Conservation (phyloP, 257 asterid genomes). For the Prunella vulgaris region DNA sequence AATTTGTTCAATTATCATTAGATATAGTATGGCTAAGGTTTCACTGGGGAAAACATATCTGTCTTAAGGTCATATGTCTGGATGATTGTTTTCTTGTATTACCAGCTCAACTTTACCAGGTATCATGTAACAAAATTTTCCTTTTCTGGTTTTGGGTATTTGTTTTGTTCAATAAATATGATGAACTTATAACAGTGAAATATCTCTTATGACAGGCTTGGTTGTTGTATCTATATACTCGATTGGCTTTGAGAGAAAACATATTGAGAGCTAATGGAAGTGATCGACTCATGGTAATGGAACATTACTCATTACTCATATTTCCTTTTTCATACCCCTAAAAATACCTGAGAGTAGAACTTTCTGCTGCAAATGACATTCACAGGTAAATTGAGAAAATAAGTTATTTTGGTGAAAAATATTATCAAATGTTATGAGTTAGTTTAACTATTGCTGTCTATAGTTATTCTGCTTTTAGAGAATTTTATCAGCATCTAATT, state of each 20-base stretch:
- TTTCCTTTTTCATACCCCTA: neutral
- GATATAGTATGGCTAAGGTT: too few relatives aligned
- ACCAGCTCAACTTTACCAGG: constrained; percentile 98
- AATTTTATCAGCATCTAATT: too few relatives aligned
- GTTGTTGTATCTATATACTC: constrained; percentile 91
- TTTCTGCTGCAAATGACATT: neutral
- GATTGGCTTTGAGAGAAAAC: constrained; percentile 96
- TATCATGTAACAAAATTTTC: constrained; percentile 26
- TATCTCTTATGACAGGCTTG: constrained; percentile 64
- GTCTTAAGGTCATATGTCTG: constrained; percentile 66
- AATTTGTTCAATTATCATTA: too few relatives aligned
- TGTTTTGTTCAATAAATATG: neutral
- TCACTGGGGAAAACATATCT: too few relatives aligned
- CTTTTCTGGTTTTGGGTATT: constrained; percentile 16
- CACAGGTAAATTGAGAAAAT: neutral
- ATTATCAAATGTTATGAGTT: neutral
- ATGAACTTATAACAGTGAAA: neutral
- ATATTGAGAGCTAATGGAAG: constrained; percentile 92
- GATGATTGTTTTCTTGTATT: constrained; percentile 87
- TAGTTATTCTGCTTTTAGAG: neutral
- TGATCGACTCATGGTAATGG: constrained; percentile 91
- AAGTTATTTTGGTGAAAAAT: neutral
- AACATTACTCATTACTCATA: neutral
- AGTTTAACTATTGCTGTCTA: neutral
- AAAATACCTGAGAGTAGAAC: neutral